These are phyloP conservation scores for Trematosphaeria pertusa DNA, from an alignment of 2,329 filamentous ascomycete species.

Conservation along the genomic window DNA sequence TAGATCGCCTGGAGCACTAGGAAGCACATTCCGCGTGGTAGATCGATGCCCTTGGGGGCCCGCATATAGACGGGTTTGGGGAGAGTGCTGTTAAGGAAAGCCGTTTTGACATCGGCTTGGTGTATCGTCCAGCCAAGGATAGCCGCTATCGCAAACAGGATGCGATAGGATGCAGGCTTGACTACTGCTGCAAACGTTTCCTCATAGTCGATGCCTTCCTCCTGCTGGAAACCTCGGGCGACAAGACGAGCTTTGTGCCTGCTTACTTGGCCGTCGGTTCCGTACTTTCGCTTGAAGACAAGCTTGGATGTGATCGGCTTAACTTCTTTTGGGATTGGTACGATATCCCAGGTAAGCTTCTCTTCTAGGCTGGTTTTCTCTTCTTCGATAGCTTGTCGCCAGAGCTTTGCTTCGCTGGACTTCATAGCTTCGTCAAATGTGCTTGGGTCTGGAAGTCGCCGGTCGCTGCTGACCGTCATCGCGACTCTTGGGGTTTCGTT, in stretches of 20 bases:
- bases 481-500: neutral
- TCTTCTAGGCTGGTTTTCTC: neutral
- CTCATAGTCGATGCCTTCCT: constrained; percentile 31
- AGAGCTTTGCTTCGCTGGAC: neutral
- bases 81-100: constrained; percentile 37
- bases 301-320: neutral
- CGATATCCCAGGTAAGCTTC: neutral
- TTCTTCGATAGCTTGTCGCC: neutral
- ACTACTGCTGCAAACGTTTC: constrained; percentile 34
- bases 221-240: constrained; percentile 32
- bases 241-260: constrained; percentile 33
- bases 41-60: constrained; percentile 19
- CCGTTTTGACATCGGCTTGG: constrained; percentile 40
- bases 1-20: constrained; percentile 31
- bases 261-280: constrained; percentile 18
- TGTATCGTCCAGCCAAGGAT: constrained; percentile 26
- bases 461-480: neutral
- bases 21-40: constrained; percentile 5
- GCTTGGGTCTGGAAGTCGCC: neutral
- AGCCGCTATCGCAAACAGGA: constrained; percentile 28
- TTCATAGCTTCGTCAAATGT: neutral
- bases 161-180: constrained; percentile 26
- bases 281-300: neutral
- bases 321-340: neutral
- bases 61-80: constrained; percentile 32